These are phyloP conservation scores for Soucietia sequanensis DNA, from an alignment of 805 yeast species.

Conservation along the genomic window DNA sequence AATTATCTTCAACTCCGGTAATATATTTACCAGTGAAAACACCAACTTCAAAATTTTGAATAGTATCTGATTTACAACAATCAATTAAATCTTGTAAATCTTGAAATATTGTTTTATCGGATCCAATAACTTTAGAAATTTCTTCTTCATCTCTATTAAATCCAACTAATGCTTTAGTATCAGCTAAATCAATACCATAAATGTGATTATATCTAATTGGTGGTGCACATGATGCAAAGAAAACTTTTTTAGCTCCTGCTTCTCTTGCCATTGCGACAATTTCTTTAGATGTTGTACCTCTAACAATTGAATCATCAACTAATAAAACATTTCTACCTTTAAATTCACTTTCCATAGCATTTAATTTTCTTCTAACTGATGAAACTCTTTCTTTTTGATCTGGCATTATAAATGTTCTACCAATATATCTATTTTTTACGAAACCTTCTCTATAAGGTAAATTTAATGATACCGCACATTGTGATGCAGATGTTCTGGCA, in stretches of 20 bases:
- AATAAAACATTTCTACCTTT: slow-evolving; percentile 78
- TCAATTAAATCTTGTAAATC: slow-evolving; percentile 75
- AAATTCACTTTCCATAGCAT: slow-evolving; percentile 95
- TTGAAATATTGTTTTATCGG: slow-evolving; percentile 90
- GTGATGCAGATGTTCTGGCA: slow-evolving; percentile 91
- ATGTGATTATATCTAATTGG: slow-evolving; percentile 96
- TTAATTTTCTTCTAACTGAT: slow-evolving; percentile 88
- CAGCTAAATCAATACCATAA: slow-evolving; percentile 97
- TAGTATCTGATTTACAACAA: slow-evolving; percentile 59
- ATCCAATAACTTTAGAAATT: slow-evolving; percentile 77
- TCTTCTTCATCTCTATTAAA: slow-evolving; percentile 72
- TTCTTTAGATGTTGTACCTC: slow-evolving; percentile 97
- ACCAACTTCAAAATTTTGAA: slow-evolving; percentile 85
- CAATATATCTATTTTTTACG: slow-evolving; percentile 94
- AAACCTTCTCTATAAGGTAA: slow-evolving; percentile 95
- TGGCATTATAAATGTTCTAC: slow-evolving; percentile 98
- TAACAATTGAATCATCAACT: slow-evolving; percentile 95
- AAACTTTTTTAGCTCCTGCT: slow-evolving; percentile 95
- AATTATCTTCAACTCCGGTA: slow-evolving; percentile 88
- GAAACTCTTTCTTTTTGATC: slow-evolving; percentile 93
- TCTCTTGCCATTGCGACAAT: slow-evolving; percentile 98
- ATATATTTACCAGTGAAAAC: slow-evolving; percentile 93
- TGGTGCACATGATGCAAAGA: slow-evolving; percentile 96
- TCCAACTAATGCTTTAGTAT: slow-evolving; percentile 90
- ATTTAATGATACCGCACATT: slow-evolving; percentile 79